Evolutionary conservation across 148 eudicot genomes (phyloP).

Genomic region (Bassia scoparia): DNA sequence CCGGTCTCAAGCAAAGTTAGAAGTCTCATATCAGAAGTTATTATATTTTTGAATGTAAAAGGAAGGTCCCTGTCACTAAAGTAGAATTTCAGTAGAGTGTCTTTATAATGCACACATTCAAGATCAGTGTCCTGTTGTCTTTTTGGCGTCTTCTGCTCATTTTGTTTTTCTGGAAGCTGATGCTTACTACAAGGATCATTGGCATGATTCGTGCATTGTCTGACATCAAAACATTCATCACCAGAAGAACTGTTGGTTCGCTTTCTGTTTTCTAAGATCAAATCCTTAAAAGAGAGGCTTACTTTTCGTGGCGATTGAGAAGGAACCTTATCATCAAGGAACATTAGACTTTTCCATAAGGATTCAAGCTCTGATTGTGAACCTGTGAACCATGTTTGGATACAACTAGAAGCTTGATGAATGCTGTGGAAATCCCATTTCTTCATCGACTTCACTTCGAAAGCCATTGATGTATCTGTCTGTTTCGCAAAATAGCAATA

Average conservation of each 20-base stretch:
- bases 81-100: slow-evolving; percentile 65
- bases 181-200: slow-evolving; percentile 22
- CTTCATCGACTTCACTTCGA: slow-evolving; percentile 76
- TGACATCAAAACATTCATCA: slow-evolving; percentile 55
- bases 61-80: slow-evolving; percentile 80
- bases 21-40: slow-evolving; percentile 64
- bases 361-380: slow-evolving; percentile 38
- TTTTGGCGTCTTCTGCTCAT: slow-evolving; percentile 26
- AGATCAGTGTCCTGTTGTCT: slow-evolving; percentile 37
- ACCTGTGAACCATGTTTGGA: slow-evolving; percentile 81
- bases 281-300: slow-evolving; percentile 23
- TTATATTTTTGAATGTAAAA: slow-evolving; percentile 59
- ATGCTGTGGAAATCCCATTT: slow-evolving; percentile 94
- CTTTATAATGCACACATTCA: slow-evolving; percentile 58
- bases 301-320: slow-evolving; percentile 30
- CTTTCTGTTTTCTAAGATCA: slow-evolving; percentile 11
- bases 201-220: slow-evolving; percentile 37
- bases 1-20: slow-evolving; percentile 87
- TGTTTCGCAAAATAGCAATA: slow-evolving; percentile 27
- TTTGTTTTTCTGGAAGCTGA: slow-evolving; percentile 31
- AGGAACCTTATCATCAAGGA: slow-evolving; percentile 29
- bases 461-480: slow-evolving; percentile 81
- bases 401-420: slow-evolving; percentile 56
- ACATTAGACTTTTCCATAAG: slow-evolving; percentile 31
- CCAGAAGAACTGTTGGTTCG: slow-evolving; percentile 5